Evolutionary conservation across 2,329 filamentous ascomycete genomes (phyloP).

Genomic region (Knufia petricola): DNA sequence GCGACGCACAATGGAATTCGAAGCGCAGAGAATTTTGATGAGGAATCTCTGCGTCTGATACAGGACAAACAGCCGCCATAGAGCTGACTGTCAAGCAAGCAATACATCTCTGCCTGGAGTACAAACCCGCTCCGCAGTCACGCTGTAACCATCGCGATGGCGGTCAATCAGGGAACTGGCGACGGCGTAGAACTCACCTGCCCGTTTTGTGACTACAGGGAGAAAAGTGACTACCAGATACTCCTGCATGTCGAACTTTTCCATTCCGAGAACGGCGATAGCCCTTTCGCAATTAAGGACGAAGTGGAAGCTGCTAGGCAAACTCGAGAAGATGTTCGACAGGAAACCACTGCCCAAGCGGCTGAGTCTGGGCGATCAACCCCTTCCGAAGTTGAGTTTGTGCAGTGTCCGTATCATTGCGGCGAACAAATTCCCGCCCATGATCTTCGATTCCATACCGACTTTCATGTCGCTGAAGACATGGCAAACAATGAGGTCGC

Average conservation of each 20-base stretch:
- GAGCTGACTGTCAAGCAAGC: background rate
- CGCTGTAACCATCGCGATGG: background rate
- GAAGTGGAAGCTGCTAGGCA: conserved; percentile 10
- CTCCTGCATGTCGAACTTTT: conserved; percentile 36
- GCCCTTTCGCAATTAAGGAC: conserved; percentile 22
- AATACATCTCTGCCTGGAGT: background rate
- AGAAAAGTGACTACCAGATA: conserved; percentile 32
- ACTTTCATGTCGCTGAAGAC: conserved; percentile 47
- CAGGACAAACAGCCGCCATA: background rate
- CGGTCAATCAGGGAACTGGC: background rate
- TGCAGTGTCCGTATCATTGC: conserved; percentile 50
- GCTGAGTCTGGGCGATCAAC: background rate
- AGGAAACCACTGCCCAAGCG: conserved; percentile 3
- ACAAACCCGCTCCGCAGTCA: background rate
- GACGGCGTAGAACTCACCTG: conserved; percentile 25
- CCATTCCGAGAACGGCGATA: conserved; percentile 32
- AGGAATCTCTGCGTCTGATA: background rate
- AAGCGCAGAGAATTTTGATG: background rate
- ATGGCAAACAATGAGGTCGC: conserved; percentile 34
- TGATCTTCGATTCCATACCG: conserved; percentile 50
- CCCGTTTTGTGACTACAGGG: conserved; percentile 38
- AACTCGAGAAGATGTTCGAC: background rate
- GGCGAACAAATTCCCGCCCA: conserved; percentile 45
- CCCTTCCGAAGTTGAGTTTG: conserved; percentile 33
- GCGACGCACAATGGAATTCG: background rate